Evolutionary conservation across 306 rosid genomes (phyloP), one percentile per base, ranked within the genome.

Genomic region (Prinsepia uniflora): DNA sequence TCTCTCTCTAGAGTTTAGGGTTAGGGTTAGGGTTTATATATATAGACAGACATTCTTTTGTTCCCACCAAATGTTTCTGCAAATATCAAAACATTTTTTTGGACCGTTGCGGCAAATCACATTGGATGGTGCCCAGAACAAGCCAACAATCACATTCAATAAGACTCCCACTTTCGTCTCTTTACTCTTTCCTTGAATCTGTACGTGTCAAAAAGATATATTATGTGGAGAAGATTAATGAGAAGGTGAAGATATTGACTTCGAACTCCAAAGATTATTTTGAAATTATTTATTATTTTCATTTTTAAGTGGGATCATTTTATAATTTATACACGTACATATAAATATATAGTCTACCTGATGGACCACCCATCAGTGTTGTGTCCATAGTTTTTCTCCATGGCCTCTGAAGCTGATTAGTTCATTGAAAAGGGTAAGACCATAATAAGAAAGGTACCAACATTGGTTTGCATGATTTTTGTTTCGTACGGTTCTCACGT

Each of bases 11-110:
- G 72, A 58, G 44, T 34, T 49, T 75, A 18, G 75, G 72, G 41
- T 70, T 75, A 18, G 75, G 72, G 41, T 70, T 13, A 60, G 55
- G 19, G 56, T 15, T 30, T 15, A 49, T 11, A 17, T 50, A 55
- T 20, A 57, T 76, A 73, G 76, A 86, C 87, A 73, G 59, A 90
- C 87, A 90, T 84, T 90, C 96, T 72, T 72, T 65, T 55, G 70
- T 76, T 79, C 70, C 71, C 55, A 67, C 13, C 67, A 80, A 75
- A 79, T 80, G 80, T 72, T 72, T 74, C 71, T 74, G 10, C 79
- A 63, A 56, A 66, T 64, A 80, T 72, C 74, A 66, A 78, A 57
- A 66, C 46, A 49, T 57, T 66, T 50, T 50, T 45, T 14, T 34
- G 53, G 47, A 63, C 67, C 64, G 10, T 74, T 40, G 49, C 62